phyloP scores from a whole-genome alignment of 345 rosid genomes.

The Camelina hispida region DNA sequence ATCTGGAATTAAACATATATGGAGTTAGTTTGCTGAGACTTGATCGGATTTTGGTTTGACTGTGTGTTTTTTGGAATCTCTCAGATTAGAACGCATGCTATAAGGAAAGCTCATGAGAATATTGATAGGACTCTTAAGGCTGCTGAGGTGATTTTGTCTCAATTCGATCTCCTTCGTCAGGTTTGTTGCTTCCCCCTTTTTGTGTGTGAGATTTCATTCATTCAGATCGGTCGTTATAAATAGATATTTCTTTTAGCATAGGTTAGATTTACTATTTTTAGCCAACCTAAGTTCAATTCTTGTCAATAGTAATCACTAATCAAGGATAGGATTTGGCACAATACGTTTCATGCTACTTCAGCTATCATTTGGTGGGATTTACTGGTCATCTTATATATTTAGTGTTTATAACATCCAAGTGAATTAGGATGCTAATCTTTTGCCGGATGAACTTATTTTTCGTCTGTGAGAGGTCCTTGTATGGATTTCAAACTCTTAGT shows the following conservation, averaged over 20 bases:
- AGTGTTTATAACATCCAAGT: no score
- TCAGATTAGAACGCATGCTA: slow-evolving; percentile 92
- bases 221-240: background rate
- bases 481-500: no score
- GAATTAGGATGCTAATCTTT: background rate
- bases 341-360: no score
- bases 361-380: no score
- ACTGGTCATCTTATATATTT: no score
- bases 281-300: no score
- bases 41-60: slow-evolving; percentile 39
- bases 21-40: slow-evolving; percentile 25
- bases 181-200: slow-evolving; percentile 51
- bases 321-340: no score
- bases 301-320: no score
- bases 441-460: background rate
- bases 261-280: background rate
- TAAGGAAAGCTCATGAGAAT: slow-evolving; percentile 97
- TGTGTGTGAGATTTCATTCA: background rate
- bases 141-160: slow-evolving; percentile 81
- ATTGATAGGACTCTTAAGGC: slow-evolving; percentile 89
- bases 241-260: background rate
- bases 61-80: slow-evolving; percentile 41
- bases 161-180: slow-evolving; percentile 85
- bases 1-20: background rate
- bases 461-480: no score